Evolutionary conservation across 352 stramenopile genomes (phyloP).

Genomic region (Phytophthora pinifolia): DNA sequence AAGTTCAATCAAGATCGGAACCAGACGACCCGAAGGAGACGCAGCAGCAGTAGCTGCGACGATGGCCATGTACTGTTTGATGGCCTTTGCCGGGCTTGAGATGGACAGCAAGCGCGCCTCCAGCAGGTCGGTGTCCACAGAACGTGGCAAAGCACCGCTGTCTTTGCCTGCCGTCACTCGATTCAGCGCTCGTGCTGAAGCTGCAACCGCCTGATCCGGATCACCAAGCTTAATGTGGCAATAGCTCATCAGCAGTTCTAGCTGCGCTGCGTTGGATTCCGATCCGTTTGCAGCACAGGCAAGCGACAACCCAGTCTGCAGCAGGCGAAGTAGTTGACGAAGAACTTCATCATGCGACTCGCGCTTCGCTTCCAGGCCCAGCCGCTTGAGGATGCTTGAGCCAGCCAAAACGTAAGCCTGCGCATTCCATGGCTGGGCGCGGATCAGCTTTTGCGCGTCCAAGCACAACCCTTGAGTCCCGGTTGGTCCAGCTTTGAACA

Average conservation of each 20-base stretch:
- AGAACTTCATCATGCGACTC: constrained; percentile 17
- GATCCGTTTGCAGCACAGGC: constrained; percentile 4
- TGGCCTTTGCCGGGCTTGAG: constrained; percentile 17
- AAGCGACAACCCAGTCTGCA: constrained; percentile 42
- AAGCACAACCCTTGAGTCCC: constrained; percentile 20
- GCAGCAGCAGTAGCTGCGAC: constrained; percentile 9
- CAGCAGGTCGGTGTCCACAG: constrained; percentile 32
- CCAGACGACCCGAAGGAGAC: constrained; percentile 18
- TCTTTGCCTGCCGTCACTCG: constrained; percentile 16
- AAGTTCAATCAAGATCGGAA: constrained; percentile 61
- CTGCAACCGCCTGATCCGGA: constrained; percentile 18
- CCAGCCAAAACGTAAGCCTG: constrained; percentile 54
- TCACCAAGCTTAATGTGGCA: constrained; percentile 37
- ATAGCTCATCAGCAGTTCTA: constrained; percentile 46
- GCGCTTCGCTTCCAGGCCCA: constrained; percentile 18
- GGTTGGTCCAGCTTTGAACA: constrained; percentile 28
- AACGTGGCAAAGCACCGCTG: constrained; percentile 3
- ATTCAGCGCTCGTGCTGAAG: constrained; percentile 26
- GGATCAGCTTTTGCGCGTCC: constrained; percentile 60
- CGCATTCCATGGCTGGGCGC: constrained; percentile 57
- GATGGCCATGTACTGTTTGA: constrained; percentile 38
- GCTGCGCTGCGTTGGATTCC: constrained; percentile 29
- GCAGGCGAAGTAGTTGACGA: constrained; percentile 32
- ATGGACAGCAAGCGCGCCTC: constrained; percentile 50
- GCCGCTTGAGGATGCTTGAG: constrained; percentile 47